Percentiles rank a stretch among this genome's conserved stretches.
These are phyloP conservation scores for Russula emetica DNA, from an alignment of 768 basidiomycete genomes.

Conservation along the genomic window DNA sequence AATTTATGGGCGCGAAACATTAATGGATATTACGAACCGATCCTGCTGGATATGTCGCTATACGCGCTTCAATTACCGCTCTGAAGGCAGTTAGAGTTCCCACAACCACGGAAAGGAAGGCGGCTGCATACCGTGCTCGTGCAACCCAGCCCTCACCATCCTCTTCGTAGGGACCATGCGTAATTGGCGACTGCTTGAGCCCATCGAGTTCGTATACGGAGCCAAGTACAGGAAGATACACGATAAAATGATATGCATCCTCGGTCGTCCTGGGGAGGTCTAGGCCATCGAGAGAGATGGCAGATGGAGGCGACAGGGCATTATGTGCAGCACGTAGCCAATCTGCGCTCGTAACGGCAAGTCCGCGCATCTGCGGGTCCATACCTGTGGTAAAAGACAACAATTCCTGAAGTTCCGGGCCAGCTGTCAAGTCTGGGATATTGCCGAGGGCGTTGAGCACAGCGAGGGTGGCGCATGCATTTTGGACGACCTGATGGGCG, in stretches of 20 bases:
- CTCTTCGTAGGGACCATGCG: constrained; percentile 70
- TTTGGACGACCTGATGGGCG: constrained; percentile 91
- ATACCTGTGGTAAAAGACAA: constrained; percentile 76
- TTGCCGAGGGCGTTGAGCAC: constrained; percentile 89
- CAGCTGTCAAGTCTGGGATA: constrained; percentile 58
- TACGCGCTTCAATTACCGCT: constrained; percentile 81
- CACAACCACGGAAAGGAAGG: constrained; percentile 6
- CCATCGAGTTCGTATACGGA: constrained; percentile 92
- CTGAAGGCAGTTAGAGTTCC: constrained; percentile 39
- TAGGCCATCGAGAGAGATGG: constrained; percentile 83
- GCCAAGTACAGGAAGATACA: constrained; percentile 83
- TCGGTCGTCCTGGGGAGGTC: constrained; percentile 58
- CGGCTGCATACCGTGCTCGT: constrained; percentile 57
- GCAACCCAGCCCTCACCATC: constrained; percentile 78
- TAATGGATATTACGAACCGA: constrained; percentile 54
- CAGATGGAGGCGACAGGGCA: constrained; percentile 83
- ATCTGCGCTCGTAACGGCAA: constrained; percentile 75
- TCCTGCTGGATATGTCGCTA: constrained; percentile 84
- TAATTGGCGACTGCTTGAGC: constrained; percentile 70
- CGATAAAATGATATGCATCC: constrained; percentile 96
- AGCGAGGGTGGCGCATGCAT: constrained; percentile 94
- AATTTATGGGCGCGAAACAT: background rate
- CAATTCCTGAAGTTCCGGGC: constrained; percentile 67
- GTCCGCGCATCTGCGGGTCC: constrained; percentile 81
- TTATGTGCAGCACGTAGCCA: constrained; percentile 88